Conservation (phyloP, 805 yeast species). For the Metschnikowia hibisci region DNA sequence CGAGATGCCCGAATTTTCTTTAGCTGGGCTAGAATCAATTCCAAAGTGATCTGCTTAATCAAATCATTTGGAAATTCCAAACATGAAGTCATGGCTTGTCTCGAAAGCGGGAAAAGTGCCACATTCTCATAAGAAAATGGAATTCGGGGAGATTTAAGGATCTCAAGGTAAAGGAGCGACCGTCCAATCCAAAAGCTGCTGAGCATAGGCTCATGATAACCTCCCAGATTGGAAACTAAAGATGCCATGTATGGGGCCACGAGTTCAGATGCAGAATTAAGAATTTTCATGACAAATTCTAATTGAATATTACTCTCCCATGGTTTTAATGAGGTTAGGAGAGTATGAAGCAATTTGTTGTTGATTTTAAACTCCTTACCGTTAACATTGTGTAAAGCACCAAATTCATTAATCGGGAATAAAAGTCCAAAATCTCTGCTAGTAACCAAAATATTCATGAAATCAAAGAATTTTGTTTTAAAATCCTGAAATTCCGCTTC, state of each 20-base stretch:
- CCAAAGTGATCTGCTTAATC: constrained; percentile 61
- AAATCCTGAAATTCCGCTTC: constrained; percentile 32
- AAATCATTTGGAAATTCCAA: constrained; percentile 44
- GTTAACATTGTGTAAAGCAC: constrained; percentile 46
- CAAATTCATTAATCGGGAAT: constrained; percentile 46
- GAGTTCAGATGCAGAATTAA: constrained; percentile 61
- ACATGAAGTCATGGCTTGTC: constrained; percentile 54
- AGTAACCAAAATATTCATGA: constrained; percentile 48
- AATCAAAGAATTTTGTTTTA: constrained; percentile 33
- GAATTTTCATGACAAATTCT: constrained; percentile 47
- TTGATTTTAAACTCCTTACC: constrained; percentile 53
- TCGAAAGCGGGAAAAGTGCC: constrained; percentile 62
- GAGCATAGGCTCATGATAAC: constrained; percentile 73
- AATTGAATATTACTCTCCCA: constrained; percentile 72
- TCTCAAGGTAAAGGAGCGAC: constrained; percentile 55
- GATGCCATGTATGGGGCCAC: constrained; percentile 65
- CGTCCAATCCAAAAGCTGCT: constrained; percentile 82
- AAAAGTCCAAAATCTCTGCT: constrained; percentile 41
- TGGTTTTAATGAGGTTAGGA: constrained; percentile 68
- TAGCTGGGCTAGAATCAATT: constrained; percentile 59
- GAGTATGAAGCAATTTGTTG: constrained; percentile 62
- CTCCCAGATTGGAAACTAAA: constrained; percentile 52
- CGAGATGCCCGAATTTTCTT: constrained; percentile 27
- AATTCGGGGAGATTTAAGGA: constrained; percentile 50
- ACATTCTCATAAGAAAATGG: constrained; percentile 53